Evolutionary conservation across 345 rosid species (phyloP), one percentile per base, ranked within the genome.

Genomic region (Lumnitzera racemosa): DNA sequence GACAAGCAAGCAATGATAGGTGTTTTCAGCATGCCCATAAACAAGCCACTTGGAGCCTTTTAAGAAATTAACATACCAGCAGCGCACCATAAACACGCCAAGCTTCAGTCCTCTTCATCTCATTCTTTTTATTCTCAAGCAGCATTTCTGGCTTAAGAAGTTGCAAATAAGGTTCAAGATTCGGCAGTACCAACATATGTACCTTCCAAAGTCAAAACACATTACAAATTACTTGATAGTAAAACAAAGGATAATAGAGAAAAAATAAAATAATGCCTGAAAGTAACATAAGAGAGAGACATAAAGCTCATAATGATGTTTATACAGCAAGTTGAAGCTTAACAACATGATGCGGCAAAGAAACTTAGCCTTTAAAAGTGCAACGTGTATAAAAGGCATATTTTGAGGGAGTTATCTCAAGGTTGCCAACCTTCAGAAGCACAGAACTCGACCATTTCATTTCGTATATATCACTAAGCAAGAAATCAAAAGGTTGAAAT

Each of bases 21-120:
- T 27, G 4, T 69, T 63, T 59, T 24, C 36, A 24, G 15, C 46
- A 46, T 58, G 53, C 14, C 43, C 68, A 31, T 15, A 48, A 41
- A 46, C 47, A 56, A 15, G 41, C 17, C 15, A 57, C 59, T 16
- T 25, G 15, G 63, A 55, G 58, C 46, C 54, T 46, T 58, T 27
- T 61, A 59, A 53, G 24, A 53, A 24, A 53, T 41, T 23, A 46
- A 61, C 86, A 73, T 56, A 87, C 98, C 85, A 78, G 71, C 81
- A 88, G 73, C 10, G 91, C 91, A 12, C 91, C 90, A 73, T 84
- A 84, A 46, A 86, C 96, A n/a, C 71, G 81, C 91, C 87, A 80
- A 70, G 95, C 98, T 66, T 77, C 95, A 23, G 67, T 71, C 80
- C 84, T 81, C 80, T 72, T 88, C 36, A 64, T 72, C 72, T 74